Evolutionary conservation across 495 filamentous ascomycete genomes (phyloP), one percentile per base, ranked within the genome.

Genomic region (Aspergillus homomorphus): DNA sequence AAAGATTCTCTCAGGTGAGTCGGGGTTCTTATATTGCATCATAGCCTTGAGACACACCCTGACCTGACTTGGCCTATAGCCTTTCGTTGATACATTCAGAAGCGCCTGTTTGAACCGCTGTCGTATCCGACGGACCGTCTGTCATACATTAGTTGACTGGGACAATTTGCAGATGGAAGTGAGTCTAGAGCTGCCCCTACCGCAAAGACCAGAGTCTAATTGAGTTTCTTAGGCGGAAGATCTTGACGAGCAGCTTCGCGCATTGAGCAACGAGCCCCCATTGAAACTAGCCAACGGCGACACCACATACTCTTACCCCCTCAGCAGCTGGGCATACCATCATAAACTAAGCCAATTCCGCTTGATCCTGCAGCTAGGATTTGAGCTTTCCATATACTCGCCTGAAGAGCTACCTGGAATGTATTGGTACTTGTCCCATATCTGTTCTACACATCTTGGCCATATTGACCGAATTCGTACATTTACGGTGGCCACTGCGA

Each of bases 291-390:
- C 73, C 20, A 69, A 75, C 24, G 73, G 64, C 18, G 76, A 80
- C 54, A 69, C 78, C 19, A 78, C 80, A 14, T 87, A 77, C 66
- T 82, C 82, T 0, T 89, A 85, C 64, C 90, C 92, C 0, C 79
- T 98, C 1, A 90, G 89, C 5, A 89, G 87, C 6, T 98, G 94
- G 94, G 83, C 86, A 0, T 94, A 93, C 66, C 83, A 90, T 54
- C 88, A 96, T 65, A 98, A 96, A 68, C 79, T 97, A 2, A 83
- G 80, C 9, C 85, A 94, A 63, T 89, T 97, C 82, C 87, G 92
- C 58, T 88, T 87, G 78, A 87, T 94, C 46, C 79, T 96, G 14
- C 91, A 96, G 69, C 85, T 96, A 53, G 94, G 94, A n/a, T 97
- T 99, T 67, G 94, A 98, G 70, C 85, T 96, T 18, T 86, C 91